Base-by-base conservation (phyloP, 768 basidiomycete species). In the Collybiopsis confluens region DNA sequence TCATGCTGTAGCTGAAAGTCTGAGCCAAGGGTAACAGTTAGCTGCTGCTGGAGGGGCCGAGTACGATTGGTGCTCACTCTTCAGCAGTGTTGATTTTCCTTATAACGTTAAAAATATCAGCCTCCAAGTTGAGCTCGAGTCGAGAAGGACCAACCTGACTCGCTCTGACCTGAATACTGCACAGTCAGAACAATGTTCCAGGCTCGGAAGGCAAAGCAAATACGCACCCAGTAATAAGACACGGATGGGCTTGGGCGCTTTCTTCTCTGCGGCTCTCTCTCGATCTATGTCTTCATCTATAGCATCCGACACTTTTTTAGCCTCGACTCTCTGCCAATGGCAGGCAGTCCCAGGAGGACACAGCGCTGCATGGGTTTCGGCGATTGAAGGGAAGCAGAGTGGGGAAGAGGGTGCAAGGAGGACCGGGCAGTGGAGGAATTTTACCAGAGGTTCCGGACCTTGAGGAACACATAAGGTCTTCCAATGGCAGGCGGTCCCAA, bases 61-160 rank as follows among this genome's bases (percentile, higher is more conserved):
- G n/a, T n/a, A n/a, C 15, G 15, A 15, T 9, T 4, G 20, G 3
- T 7, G 76, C 85, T 58, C 64, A 88, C 87, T 89, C 68, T 90
- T 87, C 38, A 90, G 71, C 1, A 87, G 88, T 0, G 88, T 91
- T 0, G 86, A 89, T 72, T 90, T 91, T 55, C 88, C 88, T 90
- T 44, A n/a, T n/a, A n/a, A n/a, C n/a, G n/a, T n/a, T 7, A 42
- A 54, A 56, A 50, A 33, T 11, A 26, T 38, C 7, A 16, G 41
- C 35, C 21, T 35, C 41, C 18, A 44, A 28, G 1, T 30, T n/a
- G 1, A 15, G 15, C 9, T 18, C 21, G 28, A 30, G 9, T 41
- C 36, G 18, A 11, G 15, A 24, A 20, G 9, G 16, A 54, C 65
- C 55, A 66, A 89, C 87, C 88, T 43, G 86, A 89, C 74, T 90